phyloP scores from a whole-genome alignment of 1,284 basidiomycete genomes.

The Tilletia indica region DNA sequence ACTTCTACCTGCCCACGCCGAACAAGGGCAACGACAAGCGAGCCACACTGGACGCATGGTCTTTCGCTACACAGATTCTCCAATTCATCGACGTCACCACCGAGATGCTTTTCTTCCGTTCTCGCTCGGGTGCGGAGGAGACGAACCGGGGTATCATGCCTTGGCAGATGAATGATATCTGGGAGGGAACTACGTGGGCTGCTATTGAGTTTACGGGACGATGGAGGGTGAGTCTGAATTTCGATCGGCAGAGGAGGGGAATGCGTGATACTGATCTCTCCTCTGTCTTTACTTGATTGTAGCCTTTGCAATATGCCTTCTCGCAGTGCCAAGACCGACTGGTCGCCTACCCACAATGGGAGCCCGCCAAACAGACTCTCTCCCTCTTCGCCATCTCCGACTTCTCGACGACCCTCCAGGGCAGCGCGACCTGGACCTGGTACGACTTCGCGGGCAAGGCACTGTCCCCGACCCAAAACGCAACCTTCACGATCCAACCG shows the following conservation, averaged over 20 bases:
- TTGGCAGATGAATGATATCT: constrained; percentile 70
- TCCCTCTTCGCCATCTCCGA: constrained; percentile 60
- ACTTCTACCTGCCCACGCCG: constrained; percentile 55
- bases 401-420: not conserved
- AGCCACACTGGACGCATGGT: constrained; percentile 13
- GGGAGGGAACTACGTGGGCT: constrained; percentile 67
- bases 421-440: constrained; percentile 20
- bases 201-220: constrained; percentile 66
- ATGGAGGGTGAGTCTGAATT: constrained; percentile 58
- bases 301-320: constrained; percentile 62
- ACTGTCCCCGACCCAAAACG: constrained; percentile 56
- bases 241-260: too few species aligned
- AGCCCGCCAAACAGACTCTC: constrained; percentile 62
- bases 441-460: constrained; percentile 59
- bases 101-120: constrained; percentile 68
- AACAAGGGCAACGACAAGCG: not conserved
- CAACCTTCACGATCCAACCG: constrained; percentile 60
- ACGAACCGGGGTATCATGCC: constrained; percentile 66
- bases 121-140: constrained; percentile 65
- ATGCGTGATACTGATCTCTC: too few species aligned
- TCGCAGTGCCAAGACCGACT: constrained; percentile 62
- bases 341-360: constrained; percentile 61
- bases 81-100: constrained; percentile 55
- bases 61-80: constrained; percentile 34
- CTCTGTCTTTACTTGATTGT: too few species aligned